phyloP scores from a whole-genome alignment of 176 grass and related monocot species.

The Aegilops speltoides region DNA sequence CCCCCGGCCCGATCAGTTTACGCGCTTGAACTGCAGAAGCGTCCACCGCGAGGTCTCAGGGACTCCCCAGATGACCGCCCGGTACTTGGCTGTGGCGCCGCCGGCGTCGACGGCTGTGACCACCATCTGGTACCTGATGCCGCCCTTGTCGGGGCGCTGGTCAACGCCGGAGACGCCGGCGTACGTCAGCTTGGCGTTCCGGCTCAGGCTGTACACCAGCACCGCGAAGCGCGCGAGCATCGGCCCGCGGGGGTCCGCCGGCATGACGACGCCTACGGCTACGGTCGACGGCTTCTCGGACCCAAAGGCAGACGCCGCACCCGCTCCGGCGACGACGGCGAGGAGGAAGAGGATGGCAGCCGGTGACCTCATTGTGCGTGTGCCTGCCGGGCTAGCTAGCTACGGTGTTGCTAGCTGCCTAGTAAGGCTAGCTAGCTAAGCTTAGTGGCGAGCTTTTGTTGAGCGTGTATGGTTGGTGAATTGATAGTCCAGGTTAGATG shows the following conservation, averaged over 20 bases:
- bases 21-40: slow-evolving; percentile 36
- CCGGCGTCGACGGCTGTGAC: slow-evolving; percentile 2
- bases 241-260: background rate
- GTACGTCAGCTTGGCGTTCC: slow-evolving; percentile 14
- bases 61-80: slow-evolving; percentile 35
- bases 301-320: background rate
- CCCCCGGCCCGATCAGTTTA: background rate
- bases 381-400: too few relatives aligned
- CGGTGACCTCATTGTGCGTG: slow-evolving; percentile 9
- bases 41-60: slow-evolving; percentile 22
- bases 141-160: background rate
- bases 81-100: background rate
- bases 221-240: slow-evolving; percentile 38
- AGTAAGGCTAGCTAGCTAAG: background rate
- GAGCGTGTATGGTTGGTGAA: background rate
- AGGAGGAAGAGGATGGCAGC: background rate
- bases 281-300: background rate
- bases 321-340: background rate
- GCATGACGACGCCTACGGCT: background rate
- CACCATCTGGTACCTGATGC: slow-evolving; percentile 38
- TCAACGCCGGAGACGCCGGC: slow-evolving; percentile 9
- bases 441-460: background rate
- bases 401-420: background rate
- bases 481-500: background rate
- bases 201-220: slow-evolving; percentile 45